Evolutionary conservation across 371 early-diverging fungal species (phyloP).

Genomic region (Circinella umbellata): DNA sequence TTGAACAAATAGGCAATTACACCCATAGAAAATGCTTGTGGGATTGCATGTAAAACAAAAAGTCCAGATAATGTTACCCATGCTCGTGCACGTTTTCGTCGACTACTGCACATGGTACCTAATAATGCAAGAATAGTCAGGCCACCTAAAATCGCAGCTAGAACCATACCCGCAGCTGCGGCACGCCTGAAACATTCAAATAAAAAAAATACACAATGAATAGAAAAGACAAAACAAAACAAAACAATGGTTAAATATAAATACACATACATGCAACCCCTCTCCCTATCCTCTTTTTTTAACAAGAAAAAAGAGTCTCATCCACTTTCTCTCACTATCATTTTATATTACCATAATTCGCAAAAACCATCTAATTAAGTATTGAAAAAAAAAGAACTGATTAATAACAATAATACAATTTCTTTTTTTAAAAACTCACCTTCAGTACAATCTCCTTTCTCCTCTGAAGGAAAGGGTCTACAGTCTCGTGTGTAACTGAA

Average conservation of each 20-base stretch:
- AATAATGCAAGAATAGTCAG: conserved; percentile 32
- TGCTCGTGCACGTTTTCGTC: conserved; percentile 43
- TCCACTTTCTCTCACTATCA: background rate
- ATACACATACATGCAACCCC: too few relatives aligned
- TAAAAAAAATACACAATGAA: background rate
- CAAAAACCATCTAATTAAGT: conserved; percentile 47
- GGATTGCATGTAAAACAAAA: conserved; percentile 25
- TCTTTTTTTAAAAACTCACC: conserved; percentile 27
- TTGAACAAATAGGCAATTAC: conserved; percentile 51
- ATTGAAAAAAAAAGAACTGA: background rate
- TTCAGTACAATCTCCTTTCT: conserved; percentile 52
- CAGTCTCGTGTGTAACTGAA: conserved; percentile 45
- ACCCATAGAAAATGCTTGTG: conserved; percentile 53
- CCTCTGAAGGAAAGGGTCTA: conserved; percentile 48
- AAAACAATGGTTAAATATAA: background rate
- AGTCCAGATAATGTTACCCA: conserved; percentile 44
- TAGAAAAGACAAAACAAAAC: too few relatives aligned
- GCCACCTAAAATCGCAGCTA: conserved; percentile 45
- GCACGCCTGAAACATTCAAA: conserved; percentile 31
- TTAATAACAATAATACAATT: too few relatives aligned
- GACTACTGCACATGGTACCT: conserved; percentile 32
- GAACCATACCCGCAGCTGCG: conserved; percentile 48
- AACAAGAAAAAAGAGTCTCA: background rate
- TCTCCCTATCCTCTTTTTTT: too few relatives aligned
- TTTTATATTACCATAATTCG: conserved; percentile 43